Percentiles rank a stretch among this genome's conserved stretches.
phyloP scores from a whole-genome alignment of 2,329 filamentous ascomycete species.

The Aspergillus thermomutatus region DNA sequence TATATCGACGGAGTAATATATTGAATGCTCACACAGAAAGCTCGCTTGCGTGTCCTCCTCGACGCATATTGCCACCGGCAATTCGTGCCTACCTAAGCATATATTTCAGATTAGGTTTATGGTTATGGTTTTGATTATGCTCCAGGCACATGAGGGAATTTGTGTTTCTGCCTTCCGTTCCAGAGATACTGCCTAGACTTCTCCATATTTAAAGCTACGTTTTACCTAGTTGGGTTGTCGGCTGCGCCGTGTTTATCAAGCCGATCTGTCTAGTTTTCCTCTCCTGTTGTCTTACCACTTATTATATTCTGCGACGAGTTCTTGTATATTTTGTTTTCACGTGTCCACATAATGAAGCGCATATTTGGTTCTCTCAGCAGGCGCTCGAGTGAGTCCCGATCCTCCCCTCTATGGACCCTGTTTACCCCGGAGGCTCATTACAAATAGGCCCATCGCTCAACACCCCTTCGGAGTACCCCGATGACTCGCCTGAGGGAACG shows the following conservation, averaged over 20 bases:
- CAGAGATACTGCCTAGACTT: neutral
- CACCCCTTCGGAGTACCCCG: constrained; percentile 21
- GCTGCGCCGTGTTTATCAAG: neutral
- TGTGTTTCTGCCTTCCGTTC: neutral
- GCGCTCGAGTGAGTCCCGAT: constrained; percentile 28
- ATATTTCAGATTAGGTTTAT: neutral
- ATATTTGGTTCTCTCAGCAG: constrained; percentile 31
- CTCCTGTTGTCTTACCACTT: constrained; percentile 2
- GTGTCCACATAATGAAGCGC: constrained; percentile 32
- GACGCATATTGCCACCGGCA: neutral
- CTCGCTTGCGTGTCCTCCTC: neutral
- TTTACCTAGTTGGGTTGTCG: neutral
- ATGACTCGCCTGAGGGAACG: constrained; percentile 39
- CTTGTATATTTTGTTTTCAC: neutral
- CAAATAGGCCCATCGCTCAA: constrained; percentile 22
- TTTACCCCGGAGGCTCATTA: constrained; percentile 5
- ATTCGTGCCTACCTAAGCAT: neutral
- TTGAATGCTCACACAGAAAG: neutral
- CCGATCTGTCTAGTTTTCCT: neutral
- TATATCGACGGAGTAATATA: neutral
- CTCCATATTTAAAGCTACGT: neutral
- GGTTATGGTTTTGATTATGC: neutral
- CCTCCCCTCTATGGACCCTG: constrained; percentile 3
- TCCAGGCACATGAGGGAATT: neutral
- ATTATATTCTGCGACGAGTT: constrained; percentile 1